phyloP scores from a whole-genome alignment of 1,284 basidiomycete species.

The Malassezia globosa region DNA sequence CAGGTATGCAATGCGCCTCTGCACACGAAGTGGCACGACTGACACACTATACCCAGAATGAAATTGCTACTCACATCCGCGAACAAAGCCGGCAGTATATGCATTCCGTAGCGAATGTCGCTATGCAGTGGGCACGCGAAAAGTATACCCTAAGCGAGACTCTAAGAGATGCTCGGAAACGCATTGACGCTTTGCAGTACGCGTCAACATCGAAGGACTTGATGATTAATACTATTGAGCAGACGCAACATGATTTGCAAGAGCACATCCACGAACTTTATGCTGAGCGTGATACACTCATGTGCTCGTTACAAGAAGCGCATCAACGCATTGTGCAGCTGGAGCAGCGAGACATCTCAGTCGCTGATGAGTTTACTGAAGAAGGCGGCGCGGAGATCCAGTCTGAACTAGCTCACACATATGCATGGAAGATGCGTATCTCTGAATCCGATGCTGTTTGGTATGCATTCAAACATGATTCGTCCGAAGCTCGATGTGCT shows the following conservation, averaged over 20 bases:
- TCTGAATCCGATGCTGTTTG: neutral
- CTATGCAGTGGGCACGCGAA: neutral
- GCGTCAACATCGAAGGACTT: neutral
- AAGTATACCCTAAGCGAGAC: neutral
- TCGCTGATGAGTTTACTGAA: neutral
- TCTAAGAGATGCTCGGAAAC: neutral
- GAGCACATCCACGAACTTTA: neutral
- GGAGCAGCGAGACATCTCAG: neutral
- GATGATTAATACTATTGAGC: neutral
- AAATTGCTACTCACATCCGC: neutral
- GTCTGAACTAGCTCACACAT: neutral
- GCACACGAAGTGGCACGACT: no score
- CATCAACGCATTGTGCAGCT: neutral
- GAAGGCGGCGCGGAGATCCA: neutral
- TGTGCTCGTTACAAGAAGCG: neutral
- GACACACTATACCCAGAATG: no score
- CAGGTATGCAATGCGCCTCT: no score
- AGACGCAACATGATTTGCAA: neutral
- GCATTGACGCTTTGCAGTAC: neutral
- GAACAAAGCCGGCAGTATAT: neutral
- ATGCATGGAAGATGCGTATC: neutral
- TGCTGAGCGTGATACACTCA: neutral
- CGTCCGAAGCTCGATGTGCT: neutral
- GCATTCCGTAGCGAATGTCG: neutral
- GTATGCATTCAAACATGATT: neutral